These are phyloP conservation scores for Cladosporium velox DNA, from an alignment of 2,329 filamentous ascomycete species.

Conservation along the genomic window DNA sequence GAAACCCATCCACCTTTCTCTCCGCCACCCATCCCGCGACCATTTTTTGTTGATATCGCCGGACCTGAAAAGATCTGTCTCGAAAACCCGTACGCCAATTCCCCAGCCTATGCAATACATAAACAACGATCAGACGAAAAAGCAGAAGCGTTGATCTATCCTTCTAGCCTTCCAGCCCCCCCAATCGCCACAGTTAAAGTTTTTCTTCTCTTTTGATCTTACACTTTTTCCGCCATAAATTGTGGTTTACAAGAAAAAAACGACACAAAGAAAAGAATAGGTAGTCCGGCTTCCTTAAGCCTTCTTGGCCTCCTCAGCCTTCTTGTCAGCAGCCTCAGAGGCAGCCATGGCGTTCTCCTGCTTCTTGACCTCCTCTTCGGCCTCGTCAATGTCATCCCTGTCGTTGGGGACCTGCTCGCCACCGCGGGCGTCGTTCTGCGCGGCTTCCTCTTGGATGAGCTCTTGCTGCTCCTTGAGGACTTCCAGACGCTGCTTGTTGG, in stretches of 20 bases:
- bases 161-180: background rate
- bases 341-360: slow-evolving; percentile 18
- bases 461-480: slow-evolving; percentile 98
- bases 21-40: background rate
- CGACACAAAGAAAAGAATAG: background rate
- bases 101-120: background rate
- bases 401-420: slow-evolving; percentile 59
- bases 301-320: slow-evolving; percentile 16
- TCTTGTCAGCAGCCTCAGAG: slow-evolving; percentile 11
- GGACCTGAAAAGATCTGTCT: background rate
- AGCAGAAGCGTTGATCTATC: background rate
- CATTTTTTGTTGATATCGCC: background rate
- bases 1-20: background rate
- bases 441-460: slow-evolving; percentile 93
- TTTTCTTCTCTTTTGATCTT: background rate
- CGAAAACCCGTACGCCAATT: background rate
- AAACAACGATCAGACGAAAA: background rate
- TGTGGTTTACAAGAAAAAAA: background rate
- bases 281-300: background rate
- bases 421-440: slow-evolving; percentile 75
- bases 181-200: background rate
- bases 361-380: slow-evolving; percentile 20
- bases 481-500: slow-evolving; percentile 98
- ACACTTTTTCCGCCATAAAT: slow-evolving; percentile 2
- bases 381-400: slow-evolving; percentile 86